Base-by-base conservation (phyloP, 768 basidiomycete species). In the Trametes elegans region DNA sequence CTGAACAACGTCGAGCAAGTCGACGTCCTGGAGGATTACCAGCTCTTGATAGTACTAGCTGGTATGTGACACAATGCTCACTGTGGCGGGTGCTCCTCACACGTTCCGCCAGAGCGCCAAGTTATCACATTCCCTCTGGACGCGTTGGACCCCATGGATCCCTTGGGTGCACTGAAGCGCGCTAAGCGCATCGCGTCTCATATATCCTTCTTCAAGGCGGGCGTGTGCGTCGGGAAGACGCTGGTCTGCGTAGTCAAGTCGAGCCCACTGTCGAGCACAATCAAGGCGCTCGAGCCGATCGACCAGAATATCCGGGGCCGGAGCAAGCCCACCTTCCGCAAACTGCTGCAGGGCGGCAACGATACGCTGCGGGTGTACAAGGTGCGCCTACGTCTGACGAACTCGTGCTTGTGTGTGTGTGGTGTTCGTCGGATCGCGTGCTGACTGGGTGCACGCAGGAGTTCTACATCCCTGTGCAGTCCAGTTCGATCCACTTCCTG, bases 401-500 rank as follows among this genome's bases (percentile, higher is more conserved):
- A n/a, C n/a, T n/a, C n/a, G n/a, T n/a, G n/a, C n/a, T n/a, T n/a
- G n/a, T n/a, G n/a, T n/a, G n/a, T n/a, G n/a, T n/a, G n/a, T n/a
- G n/a, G n/a, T n/a, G n/a, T n/a, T n/a, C n/a, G n/a, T n/a, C n/a
- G n/a, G n/a, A n/a, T n/a, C n/a, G n/a, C n/a, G n/a, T 19, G n/a
- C 19, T 21, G 11, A 46, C 28, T 36, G 41, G 24, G 23, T 38
- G 32, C 48, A 5, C 60, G 3, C 66, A 97, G 93, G 96, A 98
- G 70, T 98, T 99, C 74, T 99, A 98, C 67, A 98, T 99, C 56
- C 96, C 97, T 0, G 92, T 97, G 11, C 94, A 98, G 69, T 96
- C 93, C 46, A 92, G 85, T 53, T 98, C 95, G 11, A 89, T 98
- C 21, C 96, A 97, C 71, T 98, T 96, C 75, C 79, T 99, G 61